phyloP scores from a whole-genome alignment of 1,284 basidiomycete species.

The Dichomitus squalens region DNA sequence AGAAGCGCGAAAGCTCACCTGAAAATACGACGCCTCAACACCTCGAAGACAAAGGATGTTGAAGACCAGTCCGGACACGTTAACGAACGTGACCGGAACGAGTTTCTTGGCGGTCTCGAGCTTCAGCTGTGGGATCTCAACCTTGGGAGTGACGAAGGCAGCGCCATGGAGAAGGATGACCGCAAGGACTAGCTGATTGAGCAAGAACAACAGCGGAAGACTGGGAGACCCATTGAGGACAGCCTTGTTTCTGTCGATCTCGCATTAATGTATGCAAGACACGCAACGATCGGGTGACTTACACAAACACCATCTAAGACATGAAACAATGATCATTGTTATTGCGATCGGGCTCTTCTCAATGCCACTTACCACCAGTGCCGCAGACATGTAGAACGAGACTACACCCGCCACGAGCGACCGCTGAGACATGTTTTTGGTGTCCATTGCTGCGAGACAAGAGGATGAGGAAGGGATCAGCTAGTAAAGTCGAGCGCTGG shows the following conservation, averaged over 20 bases:
- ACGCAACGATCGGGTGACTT: conserved; percentile 26
- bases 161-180: conserved; percentile 63
- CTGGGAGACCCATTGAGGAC: conserved; percentile 68
- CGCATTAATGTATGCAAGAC: neutral
- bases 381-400: conserved; percentile 75
- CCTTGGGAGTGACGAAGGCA: conserved; percentile 45
- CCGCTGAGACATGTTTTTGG: conserved; percentile 33
- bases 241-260: conserved; percentile 67
- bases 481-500: neutral
- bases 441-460: conserved; percentile 28
- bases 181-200: conserved; percentile 69
- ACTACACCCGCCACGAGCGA: conserved; percentile 71
- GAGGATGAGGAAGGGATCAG: neutral
- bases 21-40: conserved; percentile 79
- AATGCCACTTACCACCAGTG: conserved; percentile 58
- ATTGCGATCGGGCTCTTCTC: neutral
- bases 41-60: conserved; percentile 76
- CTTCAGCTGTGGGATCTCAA: conserved; percentile 61
- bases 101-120: conserved; percentile 56
- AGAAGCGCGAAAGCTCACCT: conserved; percentile 40
- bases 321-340: neutral
- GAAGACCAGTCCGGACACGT: conserved; percentile 74
- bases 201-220: conserved; percentile 69
- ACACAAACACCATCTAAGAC: conserved; percentile 71
- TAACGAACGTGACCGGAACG: conserved; percentile 63